phyloP scores from a whole-genome alignment of 768 basidiomycete genomes.

The Tricholoma sp. region DNA sequence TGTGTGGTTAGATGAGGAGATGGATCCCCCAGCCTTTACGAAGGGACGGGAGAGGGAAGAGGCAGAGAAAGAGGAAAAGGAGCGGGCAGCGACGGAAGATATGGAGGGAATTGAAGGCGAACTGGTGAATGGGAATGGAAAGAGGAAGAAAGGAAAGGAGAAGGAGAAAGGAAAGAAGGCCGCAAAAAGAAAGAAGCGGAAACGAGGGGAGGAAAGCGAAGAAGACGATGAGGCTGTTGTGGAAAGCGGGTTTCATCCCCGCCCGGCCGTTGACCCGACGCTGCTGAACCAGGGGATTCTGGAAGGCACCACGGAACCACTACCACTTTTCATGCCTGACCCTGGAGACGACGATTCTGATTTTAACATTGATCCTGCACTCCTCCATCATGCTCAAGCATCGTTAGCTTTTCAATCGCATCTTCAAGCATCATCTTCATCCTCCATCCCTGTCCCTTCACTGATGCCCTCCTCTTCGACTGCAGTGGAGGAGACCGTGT shows the following conservation, averaged over 20 bases:
- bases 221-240: slow-evolving; percentile 23
- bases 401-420: not conserved
- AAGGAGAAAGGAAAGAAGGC: slow-evolving; percentile 30
- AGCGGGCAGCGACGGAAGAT: slow-evolving; percentile 26
- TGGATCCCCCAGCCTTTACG: slow-evolving; percentile 87
- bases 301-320: slow-evolving; percentile 41
- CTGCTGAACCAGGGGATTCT: slow-evolving; percentile 68
- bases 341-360: slow-evolving; percentile 35
- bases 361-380: slow-evolving; percentile 53
- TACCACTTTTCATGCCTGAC: slow-evolving; percentile 41
- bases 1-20: slow-evolving; percentile 88
- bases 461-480: slow-evolving; percentile 26
- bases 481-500: slow-evolving; percentile 54
- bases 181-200: slow-evolving; percentile 32
- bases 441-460: slow-evolving; percentile 5
- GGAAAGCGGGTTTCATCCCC: slow-evolving; percentile 13
- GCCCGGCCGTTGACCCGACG: slow-evolving; percentile 45
- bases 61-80: slow-evolving; percentile 39
- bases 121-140: slow-evolving; percentile 22
- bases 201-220: slow-evolving; percentile 33
- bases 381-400: slow-evolving; percentile 23
- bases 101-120: slow-evolving; percentile 18
- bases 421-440: slow-evolving; percentile 3
- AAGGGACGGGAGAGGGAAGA: slow-evolving; percentile 71
- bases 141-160: slow-evolving; percentile 24